A percentile compares a stretch with the other conserved stretches of the same genome.
Evolutionary conservation across 2,329 filamentous ascomycete species (phyloP).

Genomic region (Fusarium concolor): DNA sequence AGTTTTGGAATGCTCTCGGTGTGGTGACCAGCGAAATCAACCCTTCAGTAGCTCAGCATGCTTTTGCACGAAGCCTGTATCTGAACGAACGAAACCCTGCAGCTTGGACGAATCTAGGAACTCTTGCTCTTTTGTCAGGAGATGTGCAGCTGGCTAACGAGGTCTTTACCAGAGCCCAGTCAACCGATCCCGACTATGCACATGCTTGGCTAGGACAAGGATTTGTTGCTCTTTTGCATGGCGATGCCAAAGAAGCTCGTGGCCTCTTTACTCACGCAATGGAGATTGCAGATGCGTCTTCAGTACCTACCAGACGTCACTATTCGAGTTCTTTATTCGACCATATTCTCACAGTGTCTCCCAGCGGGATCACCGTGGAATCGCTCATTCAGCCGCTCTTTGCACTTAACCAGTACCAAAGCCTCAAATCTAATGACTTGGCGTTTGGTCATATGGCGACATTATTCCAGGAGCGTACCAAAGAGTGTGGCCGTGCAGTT

Average conservation of each 20-base stretch:
- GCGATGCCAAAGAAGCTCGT: constrained; percentile 80
- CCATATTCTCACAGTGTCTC: constrained; percentile 71
- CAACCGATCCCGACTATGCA: constrained; percentile 91
- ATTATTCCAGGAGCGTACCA: constrained; percentile 83
- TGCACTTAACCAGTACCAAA: constrained; percentile 83
- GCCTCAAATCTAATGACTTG: constrained; percentile 76
- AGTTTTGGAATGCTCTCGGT: constrained; percentile 97
- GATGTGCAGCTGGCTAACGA: constrained; percentile 89
- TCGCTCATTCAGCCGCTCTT: constrained; percentile 88
- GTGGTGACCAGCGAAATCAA: constrained; percentile 90
- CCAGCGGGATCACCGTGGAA: constrained; percentile 60
- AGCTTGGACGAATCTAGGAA: constrained; percentile 91
- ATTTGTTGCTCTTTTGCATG: constrained; percentile 81
- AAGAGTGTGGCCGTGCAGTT: constrained; percentile 74
- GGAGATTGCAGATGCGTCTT: constrained; percentile 86
- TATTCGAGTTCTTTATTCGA: constrained; percentile 88
- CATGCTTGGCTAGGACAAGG: constrained; percentile 96
- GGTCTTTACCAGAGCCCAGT: constrained; percentile 90
- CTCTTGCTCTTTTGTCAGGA: constrained; percentile 84
- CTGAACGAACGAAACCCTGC: constrained; percentile 88
- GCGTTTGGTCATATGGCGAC: constrained; percentile 81
- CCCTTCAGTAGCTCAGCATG: constrained; percentile 89
- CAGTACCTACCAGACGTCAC: constrained; percentile 78
- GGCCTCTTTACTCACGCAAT: constrained; percentile 93
- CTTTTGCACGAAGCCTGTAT: constrained; percentile 91